Base-by-base conservation (phyloP, 306 rosid species). In the Acacia crassicarpa region DNA sequence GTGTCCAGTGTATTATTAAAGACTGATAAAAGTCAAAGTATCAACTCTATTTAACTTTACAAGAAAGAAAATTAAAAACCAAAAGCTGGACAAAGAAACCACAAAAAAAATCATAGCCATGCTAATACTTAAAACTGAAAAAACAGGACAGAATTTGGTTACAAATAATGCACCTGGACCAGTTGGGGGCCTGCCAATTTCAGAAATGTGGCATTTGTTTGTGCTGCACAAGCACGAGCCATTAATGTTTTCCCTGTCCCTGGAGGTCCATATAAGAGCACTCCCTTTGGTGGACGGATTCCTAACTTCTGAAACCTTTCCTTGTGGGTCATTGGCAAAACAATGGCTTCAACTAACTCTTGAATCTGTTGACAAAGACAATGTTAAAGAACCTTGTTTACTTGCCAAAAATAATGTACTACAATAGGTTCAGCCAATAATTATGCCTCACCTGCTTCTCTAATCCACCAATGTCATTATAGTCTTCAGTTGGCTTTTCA, bases 171-270 rank as follows among this genome's bases (percentile, higher is more conserved):
- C 90, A 95, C 99, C 99, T 95, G 99, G 74, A 95, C 99, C 71
- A 95, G 84, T 74, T 95, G 99, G 23, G 99, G 97, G 67, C 99
- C 99, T 32, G 99, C 99, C 80, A 95, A 79, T 83, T 95, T 95
- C 71, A 95, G 82, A 84, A 95, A 95, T 75, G 98, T 93, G 70
- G 99, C 99, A 84, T 95, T 93, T 48, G 98, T 93, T 81, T 93
- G 99, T 70, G 99, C 99, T 7, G 98, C 98, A 90, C 98, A 93
- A 43, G 99, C 99, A 75, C 99, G 94, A 27, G 97, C 99, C 99
- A 95, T 95, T 54, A 95, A 90, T 49, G 99, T 95, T 90, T 95
- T 95, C 48, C 99, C 99, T 14, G 99, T 95, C 12, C 99, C 99
- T 46, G 99, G 99, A 81, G 99, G 99, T 43, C 99, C 99, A 82